Conservation (phyloP, 164 flowering plant species). For the Litsea cubeba region DNA sequence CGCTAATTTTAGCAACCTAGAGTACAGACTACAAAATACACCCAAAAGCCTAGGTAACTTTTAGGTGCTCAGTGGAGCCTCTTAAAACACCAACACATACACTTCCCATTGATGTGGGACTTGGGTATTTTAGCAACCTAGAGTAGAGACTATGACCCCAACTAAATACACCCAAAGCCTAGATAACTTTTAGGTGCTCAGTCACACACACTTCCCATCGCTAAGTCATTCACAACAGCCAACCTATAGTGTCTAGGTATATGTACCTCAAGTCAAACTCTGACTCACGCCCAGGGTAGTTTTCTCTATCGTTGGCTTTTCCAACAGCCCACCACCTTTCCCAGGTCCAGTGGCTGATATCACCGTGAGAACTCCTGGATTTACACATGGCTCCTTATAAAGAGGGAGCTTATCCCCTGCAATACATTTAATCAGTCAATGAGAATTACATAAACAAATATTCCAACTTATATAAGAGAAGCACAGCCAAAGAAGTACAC, state of each 20-base stretch:
- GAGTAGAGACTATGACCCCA: too few species aligned
- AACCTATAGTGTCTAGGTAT: not conserved
- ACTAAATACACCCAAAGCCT: too few species aligned
- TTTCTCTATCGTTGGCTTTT: constrained; percentile 59
- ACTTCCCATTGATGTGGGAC: too few species aligned
- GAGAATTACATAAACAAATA: not conserved
- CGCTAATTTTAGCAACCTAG: too few species aligned
- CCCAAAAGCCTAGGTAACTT: too few species aligned
- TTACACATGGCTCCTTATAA: constrained; percentile 33
- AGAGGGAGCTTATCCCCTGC: constrained; percentile 47
- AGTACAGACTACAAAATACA: too few species aligned
- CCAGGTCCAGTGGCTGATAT: constrained; percentile 43
- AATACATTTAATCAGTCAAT: not conserved
- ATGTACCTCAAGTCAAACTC: constrained; percentile 61
- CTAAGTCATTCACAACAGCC: not conserved
- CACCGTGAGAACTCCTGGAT: constrained; percentile 29
- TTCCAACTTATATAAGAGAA: not conserved
- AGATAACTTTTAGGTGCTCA: too few species aligned
- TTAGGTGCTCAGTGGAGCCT: too few species aligned
- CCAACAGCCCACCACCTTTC: constrained; percentile 65
- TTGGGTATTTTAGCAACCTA: too few species aligned
- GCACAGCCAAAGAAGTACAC: too few species aligned
- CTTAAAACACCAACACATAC: too few species aligned
- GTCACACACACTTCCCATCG: too few species aligned
- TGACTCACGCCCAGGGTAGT: constrained; percentile 57